A percentile compares a stretch with the other conserved stretches of the same genome.
These are phyloP conservation scores for Hygrophoropsis aurantiaca DNA, from an alignment of 768 basidiomycete genomes.

Conservation along the genomic window DNA sequence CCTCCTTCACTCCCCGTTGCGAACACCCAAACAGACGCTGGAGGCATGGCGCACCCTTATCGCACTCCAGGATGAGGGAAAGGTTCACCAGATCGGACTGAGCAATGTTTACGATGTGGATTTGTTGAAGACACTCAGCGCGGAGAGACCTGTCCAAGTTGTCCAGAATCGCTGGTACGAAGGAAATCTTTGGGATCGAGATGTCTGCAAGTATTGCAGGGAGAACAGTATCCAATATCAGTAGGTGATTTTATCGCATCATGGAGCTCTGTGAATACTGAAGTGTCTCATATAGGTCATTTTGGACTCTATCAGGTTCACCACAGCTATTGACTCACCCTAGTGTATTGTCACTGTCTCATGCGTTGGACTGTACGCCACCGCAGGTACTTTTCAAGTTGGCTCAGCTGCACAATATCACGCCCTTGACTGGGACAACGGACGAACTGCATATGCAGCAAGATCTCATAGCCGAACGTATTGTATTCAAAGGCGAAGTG, in stretches of 20 bases:
- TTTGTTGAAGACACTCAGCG: conserved; percentile 51
- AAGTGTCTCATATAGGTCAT: conserved; percentile 53
- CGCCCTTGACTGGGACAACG: conserved; percentile 76
- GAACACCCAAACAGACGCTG: conserved; percentile 55
- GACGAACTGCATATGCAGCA: conserved; percentile 66
- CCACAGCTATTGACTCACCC: conserved; percentile 58
- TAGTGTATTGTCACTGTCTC: conserved; percentile 42
- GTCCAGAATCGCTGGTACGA: conserved; percentile 89
- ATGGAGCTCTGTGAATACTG: not conserved
- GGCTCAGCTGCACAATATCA: conserved; percentile 63
- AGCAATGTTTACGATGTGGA: conserved; percentile 74
- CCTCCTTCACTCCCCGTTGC: conserved; percentile 75
- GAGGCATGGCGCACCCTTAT: conserved; percentile 70
- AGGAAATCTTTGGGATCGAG: conserved; percentile 72
- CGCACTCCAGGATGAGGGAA: conserved; percentile 62
- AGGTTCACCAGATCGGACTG: conserved; percentile 65
- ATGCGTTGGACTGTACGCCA: conserved; percentile 50
- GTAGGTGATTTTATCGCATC: conserved; percentile 34
- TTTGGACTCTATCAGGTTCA: conserved; percentile 87
- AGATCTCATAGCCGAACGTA: conserved; percentile 47
- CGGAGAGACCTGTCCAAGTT: conserved; percentile 60
- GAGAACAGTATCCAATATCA: conserved; percentile 70
- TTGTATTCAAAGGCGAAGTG: conserved; percentile 33
- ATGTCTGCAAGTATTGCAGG: conserved; percentile 64
- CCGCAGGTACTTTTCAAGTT: conserved; percentile 70